phyloP scores from a whole-genome alignment of 2,329 filamentous ascomycete species.

The Microdochium nivale region DNA sequence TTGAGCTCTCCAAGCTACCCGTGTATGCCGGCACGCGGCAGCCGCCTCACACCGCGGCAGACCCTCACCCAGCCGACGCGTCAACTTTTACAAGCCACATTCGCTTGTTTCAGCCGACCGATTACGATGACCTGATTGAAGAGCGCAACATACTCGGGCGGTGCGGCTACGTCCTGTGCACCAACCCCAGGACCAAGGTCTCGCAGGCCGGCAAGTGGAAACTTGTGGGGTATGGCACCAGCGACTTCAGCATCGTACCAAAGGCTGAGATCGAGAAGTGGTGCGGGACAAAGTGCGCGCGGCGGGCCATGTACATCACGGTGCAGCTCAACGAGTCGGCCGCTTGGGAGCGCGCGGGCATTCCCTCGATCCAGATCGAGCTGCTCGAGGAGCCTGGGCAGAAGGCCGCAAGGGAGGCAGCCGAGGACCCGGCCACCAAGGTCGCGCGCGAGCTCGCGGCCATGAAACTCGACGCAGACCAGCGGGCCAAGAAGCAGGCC shows the following conservation, averaged over 20 bases:
- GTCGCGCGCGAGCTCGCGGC: slow-evolving; percentile 28
- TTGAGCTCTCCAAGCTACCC: slow-evolving; percentile 59
- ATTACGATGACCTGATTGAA: slow-evolving; percentile 81
- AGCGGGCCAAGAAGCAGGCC: slow-evolving; percentile 27
- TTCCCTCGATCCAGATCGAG: slow-evolving; percentile 47
- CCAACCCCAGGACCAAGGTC: slow-evolving; percentile 49
- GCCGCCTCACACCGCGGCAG: slow-evolving; percentile 9
- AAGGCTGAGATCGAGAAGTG: slow-evolving; percentile 71
- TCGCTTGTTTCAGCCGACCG: slow-evolving; percentile 69
- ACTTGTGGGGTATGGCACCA: slow-evolving; percentile 44
- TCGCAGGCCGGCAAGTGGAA: slow-evolving; percentile 57
- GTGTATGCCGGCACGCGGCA: slow-evolving; percentile 14
- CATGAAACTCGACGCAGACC: slow-evolving; percentile 35
- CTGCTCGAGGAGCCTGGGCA: slow-evolving; percentile 53
- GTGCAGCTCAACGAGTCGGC: slow-evolving; percentile 82
- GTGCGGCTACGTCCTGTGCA: slow-evolving; percentile 81
- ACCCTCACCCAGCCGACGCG: slow-evolving; percentile 49
- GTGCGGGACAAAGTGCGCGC: slow-evolving; percentile 75
- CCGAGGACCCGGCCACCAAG: slow-evolving; percentile 3
- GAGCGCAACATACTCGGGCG: slow-evolving; percentile 78
- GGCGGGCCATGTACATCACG: slow-evolving; percentile 74
- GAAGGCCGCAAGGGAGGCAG: slow-evolving; percentile 27
- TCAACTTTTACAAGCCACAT: slow-evolving; percentile 58
- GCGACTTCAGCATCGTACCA: slow-evolving; percentile 59
- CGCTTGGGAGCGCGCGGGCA: slow-evolving; percentile 69